Conservation (phyloP, 2,329 filamentous ascomycete genomes). For the Xylariaceae sp. region DNA sequence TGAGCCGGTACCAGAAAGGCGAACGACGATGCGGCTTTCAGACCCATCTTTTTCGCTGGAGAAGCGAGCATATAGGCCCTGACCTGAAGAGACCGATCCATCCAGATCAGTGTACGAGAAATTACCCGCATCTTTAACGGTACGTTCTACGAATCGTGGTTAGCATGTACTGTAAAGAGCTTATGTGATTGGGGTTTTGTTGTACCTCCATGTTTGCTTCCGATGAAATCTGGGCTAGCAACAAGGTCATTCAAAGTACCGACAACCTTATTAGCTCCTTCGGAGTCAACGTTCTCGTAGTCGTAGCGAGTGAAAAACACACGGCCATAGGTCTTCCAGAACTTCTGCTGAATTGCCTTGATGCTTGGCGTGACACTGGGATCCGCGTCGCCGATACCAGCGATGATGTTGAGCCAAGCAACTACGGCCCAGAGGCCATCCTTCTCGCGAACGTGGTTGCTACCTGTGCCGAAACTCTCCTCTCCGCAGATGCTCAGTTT, state of each 20-base stretch:
- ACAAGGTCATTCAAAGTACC: conserved; percentile 76
- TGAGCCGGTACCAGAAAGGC: conserved; percentile 90
- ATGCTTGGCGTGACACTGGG: conserved; percentile 82
- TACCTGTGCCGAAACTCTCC: conserved; percentile 96
- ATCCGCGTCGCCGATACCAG: conserved; percentile 80
- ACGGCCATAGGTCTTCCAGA: conserved; percentile 93
- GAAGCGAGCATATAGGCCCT: conserved; percentile 92
- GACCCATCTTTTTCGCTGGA: no score
- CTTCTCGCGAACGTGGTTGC: conserved; percentile 99
- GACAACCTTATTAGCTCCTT: conserved; percentile 87
- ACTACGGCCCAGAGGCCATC: conserved; percentile 97
- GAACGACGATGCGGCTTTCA: conserved; percentile 90
- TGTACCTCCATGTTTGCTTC: conserved; percentile 69
- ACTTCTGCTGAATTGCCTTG: conserved; percentile 91
- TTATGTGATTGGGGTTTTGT: background rate
- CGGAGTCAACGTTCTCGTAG: conserved; percentile 91
- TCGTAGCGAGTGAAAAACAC: conserved; percentile 99
- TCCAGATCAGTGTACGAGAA: conserved; percentile 99
- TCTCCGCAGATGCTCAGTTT: conserved; percentile 98
- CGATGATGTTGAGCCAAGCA: conserved; percentile 98
- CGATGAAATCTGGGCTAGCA: conserved; percentile 69
- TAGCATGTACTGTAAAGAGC: background rate
- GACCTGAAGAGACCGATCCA: conserved; percentile 90
- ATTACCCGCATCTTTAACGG: conserved; percentile 85
- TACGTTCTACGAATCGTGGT: conserved; percentile 51